phyloP scores from a whole-genome alignment of 2,329 filamentous ascomycete genomes.

The Trichophyton benhamiae region DNA sequence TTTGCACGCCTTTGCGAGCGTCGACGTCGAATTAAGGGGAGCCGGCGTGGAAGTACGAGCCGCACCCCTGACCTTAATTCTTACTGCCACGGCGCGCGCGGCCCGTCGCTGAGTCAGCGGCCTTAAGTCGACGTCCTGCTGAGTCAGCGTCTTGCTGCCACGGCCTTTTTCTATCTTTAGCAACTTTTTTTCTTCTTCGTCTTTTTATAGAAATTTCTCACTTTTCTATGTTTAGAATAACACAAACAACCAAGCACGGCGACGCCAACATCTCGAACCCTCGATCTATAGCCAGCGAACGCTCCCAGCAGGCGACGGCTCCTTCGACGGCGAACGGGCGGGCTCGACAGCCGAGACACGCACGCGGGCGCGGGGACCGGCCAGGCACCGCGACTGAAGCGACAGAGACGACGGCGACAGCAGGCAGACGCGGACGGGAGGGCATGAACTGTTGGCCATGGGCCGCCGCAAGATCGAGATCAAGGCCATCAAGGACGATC shows the following conservation, averaged over 20 bases:
- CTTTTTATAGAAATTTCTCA: not conserved
- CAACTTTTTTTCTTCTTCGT: not conserved
- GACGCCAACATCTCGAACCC: too few relatives aligned
- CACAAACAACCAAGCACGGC: not conserved
- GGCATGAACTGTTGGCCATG: constrained; percentile 38
- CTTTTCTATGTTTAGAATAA: not conserved
- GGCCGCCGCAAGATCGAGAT: constrained; percentile 99
- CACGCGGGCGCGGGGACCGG: too few relatives aligned
- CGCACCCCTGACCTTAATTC: not conserved
- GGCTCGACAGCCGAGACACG: too few relatives aligned
- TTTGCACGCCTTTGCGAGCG: too few relatives aligned
- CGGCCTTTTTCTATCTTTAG: not conserved
- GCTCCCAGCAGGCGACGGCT: too few relatives aligned
- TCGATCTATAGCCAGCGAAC: too few relatives aligned
- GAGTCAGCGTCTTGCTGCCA: not conserved
- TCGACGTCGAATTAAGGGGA: too few relatives aligned
- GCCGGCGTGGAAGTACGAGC: too few relatives aligned
- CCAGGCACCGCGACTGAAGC: too few relatives aligned
- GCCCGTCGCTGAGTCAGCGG: too few relatives aligned
- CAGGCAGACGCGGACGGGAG: not conserved
- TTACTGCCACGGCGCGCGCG: not conserved
- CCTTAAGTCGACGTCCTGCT: not conserved
- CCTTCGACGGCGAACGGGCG: too few relatives aligned
- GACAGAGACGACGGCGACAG: not conserved
- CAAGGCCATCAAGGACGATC: constrained; percentile 97